Evolutionary conservation across 805 yeast species (phyloP), one percentile per base, ranked within the genome.

Genomic region (Yarrowia phangngaensis): DNA sequence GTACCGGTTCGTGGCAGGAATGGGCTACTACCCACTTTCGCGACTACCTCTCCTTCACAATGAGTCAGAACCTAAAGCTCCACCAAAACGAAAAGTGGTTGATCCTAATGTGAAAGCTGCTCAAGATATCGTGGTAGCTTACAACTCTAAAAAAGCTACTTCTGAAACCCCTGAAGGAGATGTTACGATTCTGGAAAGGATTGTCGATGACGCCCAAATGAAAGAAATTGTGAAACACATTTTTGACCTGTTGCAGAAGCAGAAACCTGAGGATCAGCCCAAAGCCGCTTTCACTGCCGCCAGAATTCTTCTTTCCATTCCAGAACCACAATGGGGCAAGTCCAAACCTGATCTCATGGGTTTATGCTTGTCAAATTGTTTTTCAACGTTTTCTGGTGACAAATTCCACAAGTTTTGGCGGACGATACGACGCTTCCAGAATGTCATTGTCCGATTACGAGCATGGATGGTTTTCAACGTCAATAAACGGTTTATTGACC

Each of bases 381-480:
- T 14, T 17, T 14, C 12, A 2, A n/a, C 20, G 17, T 41, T 41
- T 11, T 11, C 16, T 8, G 16, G 16, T 5, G 35, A 29, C n/a
- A 7, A n/a, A 6, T 41, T 6, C 16, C 35, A 29, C 28, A 35
- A 41, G 20, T 41, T 41, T 20, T 41, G 48, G 48, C 13, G 48
- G 3, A 22, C 48, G 7, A 41, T 41, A 28, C 14, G 48, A 8
- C 48, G 48, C 4, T 41, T 12, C 23, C 27, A 17, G 28, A 41
- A 29, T 15, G 9, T 41, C 28, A 20, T 41, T 15, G 35, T 30
- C 16, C 34, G 48, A 4, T 20, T 41, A 7, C 28, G 48, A 16
- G 34, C 48, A 4, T 41, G 48, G 48, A 41, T 41, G 48, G 48
- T 41, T 3, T 41, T 41, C 48, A 41, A 41, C 28, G 35, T 41